A percentile compares a stretch with the other conserved stretches of the same genome.
Conservation (phyloP, 2,329 filamentous ascomycete genomes). For the Ophiocordyceps robertsii region DNA sequence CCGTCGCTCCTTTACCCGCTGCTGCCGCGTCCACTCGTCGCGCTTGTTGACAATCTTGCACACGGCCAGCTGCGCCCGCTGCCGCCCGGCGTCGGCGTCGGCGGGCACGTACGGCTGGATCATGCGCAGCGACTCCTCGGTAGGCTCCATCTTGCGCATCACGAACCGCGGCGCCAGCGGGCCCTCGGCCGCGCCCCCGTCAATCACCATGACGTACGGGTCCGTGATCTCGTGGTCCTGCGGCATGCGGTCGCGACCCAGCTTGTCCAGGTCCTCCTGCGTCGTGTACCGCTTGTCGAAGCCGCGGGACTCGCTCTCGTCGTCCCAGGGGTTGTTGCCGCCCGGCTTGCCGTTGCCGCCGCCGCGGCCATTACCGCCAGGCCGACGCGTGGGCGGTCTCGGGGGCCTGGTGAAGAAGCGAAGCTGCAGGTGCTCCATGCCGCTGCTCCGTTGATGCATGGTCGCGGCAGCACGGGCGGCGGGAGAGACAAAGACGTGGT, state of each 20-base stretch:
- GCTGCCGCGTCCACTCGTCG: constrained; percentile 29
- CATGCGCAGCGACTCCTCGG: constrained; percentile 26
- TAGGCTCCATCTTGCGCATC: constrained; percentile 24
- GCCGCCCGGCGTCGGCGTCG: constrained; percentile 8
- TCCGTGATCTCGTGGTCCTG: constrained; percentile 31
- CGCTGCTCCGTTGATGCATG: neutral
- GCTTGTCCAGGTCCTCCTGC: constrained; percentile 16
- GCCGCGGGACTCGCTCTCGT: constrained; percentile 9
- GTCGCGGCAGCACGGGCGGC: neutral
- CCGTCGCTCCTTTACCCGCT: constrained; percentile 25
- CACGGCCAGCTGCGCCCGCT: constrained; percentile 33
- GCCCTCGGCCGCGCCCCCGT: constrained; percentile 22
- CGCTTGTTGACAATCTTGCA: constrained; percentile 57
- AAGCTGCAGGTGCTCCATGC: neutral
- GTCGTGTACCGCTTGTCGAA: constrained; percentile 23
- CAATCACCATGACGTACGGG: constrained; percentile 26
- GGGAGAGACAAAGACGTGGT: constrained; percentile 28
- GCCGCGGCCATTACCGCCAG: neutral
- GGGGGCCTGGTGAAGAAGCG: neutral
- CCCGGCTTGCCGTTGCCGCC: neutral
- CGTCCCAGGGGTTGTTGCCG: neutral
- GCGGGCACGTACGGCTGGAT: constrained; percentile 22
- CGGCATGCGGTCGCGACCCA: constrained; percentile 23
- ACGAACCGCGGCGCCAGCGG: constrained; percentile 25
- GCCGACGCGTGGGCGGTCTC: neutral